Conservation (phyloP, 2,329 filamentous ascomycete species). For the Rhynchosporium secalis region DNA sequence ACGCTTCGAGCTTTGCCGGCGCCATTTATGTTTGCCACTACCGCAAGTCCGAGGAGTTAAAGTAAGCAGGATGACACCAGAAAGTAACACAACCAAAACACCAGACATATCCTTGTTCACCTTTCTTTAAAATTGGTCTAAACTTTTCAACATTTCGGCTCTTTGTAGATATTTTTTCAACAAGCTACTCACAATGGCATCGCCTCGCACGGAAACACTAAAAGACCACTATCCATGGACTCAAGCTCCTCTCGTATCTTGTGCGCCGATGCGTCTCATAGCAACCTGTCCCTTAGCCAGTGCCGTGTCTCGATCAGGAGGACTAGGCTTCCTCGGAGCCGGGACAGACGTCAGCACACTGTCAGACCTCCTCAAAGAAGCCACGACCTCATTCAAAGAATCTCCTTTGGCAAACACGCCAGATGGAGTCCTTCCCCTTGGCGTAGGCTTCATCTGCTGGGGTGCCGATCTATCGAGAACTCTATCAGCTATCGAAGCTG, state of each 20-base stretch:
- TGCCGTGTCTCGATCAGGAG: slow-evolving; percentile 57
- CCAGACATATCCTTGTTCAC: background rate
- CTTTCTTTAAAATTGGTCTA: background rate
- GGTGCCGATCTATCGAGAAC: slow-evolving; percentile 44
- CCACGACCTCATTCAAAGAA: slow-evolving; percentile 25
- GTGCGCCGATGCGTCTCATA: slow-evolving; percentile 71
- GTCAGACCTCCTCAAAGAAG: slow-evolving; percentile 34
- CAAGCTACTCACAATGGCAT: slow-evolving; percentile 9
- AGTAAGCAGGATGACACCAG: background rate
- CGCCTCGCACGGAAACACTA: slow-evolving; percentile 22
- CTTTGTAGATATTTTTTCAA: background rate
- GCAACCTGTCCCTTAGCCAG: slow-evolving; percentile 55
- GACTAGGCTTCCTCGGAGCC: slow-evolving; percentile 50
- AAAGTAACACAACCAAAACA: background rate
- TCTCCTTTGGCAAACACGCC: slow-evolving; percentile 19
- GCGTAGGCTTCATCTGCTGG: slow-evolving; percentile 51
- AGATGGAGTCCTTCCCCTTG: slow-evolving; percentile 44
- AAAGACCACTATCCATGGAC: slow-evolving; percentile 57
- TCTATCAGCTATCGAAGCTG: slow-evolving; percentile 36
- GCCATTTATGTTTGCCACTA: background rate
- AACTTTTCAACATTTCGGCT: background rate
- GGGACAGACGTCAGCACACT: slow-evolving; percentile 37
- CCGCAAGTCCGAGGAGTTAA: background rate
- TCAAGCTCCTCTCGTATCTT: slow-evolving; percentile 55
- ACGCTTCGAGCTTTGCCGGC: too few species aligned